phyloP scores from a whole-genome alignment of 1,284 basidiomycete genomes.

The Macrocybe sp. region DNA sequence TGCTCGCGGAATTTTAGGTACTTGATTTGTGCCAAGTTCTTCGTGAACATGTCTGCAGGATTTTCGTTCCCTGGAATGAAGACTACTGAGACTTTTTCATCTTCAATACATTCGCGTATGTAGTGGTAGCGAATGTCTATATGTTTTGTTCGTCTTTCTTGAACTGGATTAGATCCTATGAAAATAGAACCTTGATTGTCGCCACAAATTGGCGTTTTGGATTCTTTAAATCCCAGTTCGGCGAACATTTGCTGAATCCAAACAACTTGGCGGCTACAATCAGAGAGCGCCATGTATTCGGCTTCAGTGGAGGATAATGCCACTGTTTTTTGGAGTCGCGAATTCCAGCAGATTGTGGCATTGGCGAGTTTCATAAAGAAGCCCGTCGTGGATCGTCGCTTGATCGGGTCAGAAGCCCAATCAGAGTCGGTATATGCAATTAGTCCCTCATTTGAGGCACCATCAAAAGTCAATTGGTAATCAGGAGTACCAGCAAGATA shows the following conservation, averaged over 20 bases:
- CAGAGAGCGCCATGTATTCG: slow-evolving; percentile 26
- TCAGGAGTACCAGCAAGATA: slow-evolving; percentile 20
- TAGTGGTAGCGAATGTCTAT: slow-evolving; percentile 35
- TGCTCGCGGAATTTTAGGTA: not conserved
- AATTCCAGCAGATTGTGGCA: slow-evolving; percentile 20
- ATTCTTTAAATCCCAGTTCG: slow-evolving; percentile 15
- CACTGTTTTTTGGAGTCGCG: slow-evolving; percentile 19
- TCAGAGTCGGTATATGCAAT: slow-evolving; percentile 22
- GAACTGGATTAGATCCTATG: slow-evolving; percentile 25
- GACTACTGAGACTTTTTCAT: slow-evolving; percentile 8
- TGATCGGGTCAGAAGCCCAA: slow-evolving; percentile 18
- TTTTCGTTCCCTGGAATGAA: slow-evolving; percentile 17
- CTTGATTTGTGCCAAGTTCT: slow-evolving; percentile 6
- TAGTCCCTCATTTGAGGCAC: slow-evolving; percentile 10
- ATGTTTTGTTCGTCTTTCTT: slow-evolving; percentile 30
- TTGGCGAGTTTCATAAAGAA: slow-evolving; percentile 17
- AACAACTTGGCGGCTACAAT: slow-evolving; percentile 17
- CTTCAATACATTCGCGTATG: slow-evolving; percentile 25
- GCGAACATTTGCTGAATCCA: slow-evolving; percentile 19
- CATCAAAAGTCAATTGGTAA: slow-evolving; percentile 18
- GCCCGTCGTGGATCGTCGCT: slow-evolving; percentile 16
- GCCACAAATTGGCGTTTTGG: slow-evolving; percentile 15
- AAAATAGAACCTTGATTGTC: slow-evolving; percentile 34
- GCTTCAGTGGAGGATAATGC: slow-evolving; percentile 27
- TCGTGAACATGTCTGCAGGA: slow-evolving; percentile 25